Evolutionary conservation across 2,329 filamentous ascomycete species (phyloP).

Genomic region (Phyllosticta citrichinensis): DNA sequence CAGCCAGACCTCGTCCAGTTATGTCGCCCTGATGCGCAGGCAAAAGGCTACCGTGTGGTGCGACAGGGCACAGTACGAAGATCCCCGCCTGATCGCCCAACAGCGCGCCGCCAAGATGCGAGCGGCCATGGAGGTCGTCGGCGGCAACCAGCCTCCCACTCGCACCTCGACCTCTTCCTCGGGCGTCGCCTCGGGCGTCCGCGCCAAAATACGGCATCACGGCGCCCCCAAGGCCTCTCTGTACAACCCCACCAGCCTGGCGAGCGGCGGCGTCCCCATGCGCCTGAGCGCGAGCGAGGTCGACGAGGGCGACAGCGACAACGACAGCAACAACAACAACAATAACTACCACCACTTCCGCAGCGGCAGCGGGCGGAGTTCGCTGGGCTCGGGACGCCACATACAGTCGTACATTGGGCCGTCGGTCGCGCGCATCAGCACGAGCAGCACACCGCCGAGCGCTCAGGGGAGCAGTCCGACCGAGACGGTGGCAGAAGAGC

Average conservation of each 20-base stretch:
- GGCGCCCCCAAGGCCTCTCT: slow-evolving; percentile 69
- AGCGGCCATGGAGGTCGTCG: slow-evolving; percentile 73
- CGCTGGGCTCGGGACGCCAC: slow-evolving; percentile 35
- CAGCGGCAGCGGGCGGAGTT: slow-evolving; percentile 66
- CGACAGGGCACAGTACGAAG: slow-evolving; percentile 85
- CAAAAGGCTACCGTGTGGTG: slow-evolving; percentile 99
- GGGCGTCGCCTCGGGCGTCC: slow-evolving; percentile 42
- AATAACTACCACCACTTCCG: slow-evolving; percentile 51
- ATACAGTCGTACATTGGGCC: slow-evolving; percentile 27
- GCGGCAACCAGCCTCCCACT: slow-evolving; percentile 34
- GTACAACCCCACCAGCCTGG: slow-evolving; percentile 66
- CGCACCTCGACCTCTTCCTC: slow-evolving; percentile 28
- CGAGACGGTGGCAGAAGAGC: slow-evolving; percentile 35
- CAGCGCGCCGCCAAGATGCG: slow-evolving; percentile 81
- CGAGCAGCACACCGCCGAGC: slow-evolving; percentile 44
- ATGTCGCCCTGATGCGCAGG: slow-evolving; percentile 90
- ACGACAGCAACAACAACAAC: slow-evolving; percentile 40
- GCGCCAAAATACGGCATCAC: slow-evolving; percentile 82
- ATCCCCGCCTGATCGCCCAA: slow-evolving; percentile 71
- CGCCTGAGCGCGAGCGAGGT: slow-evolving; percentile 92
- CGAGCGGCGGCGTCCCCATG: slow-evolving; percentile 76
- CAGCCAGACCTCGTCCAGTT: slow-evolving; percentile 53
- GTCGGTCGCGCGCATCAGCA: slow-evolving; percentile 39
- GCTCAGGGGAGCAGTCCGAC: slow-evolving; percentile 31
- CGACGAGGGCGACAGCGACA: slow-evolving; percentile 75